Percentiles rank a stretch among this genome's conserved stretches.
Evolutionary conservation across 106 monocot genomes (phyloP).

Genomic region (Dendrobium nobile): DNA sequence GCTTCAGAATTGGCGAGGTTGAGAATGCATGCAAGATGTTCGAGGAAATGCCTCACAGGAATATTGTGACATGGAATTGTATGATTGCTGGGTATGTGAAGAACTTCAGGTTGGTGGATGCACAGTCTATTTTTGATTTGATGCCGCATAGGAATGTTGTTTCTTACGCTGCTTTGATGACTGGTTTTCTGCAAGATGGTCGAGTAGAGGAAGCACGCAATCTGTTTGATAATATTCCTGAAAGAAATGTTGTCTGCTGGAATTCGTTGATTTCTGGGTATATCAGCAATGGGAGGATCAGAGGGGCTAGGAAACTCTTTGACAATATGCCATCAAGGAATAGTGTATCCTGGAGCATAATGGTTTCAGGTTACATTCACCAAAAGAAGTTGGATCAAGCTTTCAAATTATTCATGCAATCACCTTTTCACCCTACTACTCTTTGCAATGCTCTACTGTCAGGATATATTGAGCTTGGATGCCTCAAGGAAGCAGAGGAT

Average conservation of each 20-base stretch:
- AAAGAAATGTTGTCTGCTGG: constrained; percentile 63
- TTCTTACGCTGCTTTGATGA: constrained; percentile 42
- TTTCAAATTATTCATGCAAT: constrained; percentile 30
- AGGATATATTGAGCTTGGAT: constrained; percentile 46
- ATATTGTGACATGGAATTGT: constrained; percentile 63
- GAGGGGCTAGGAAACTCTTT: constrained; percentile 44
- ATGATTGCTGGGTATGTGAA: constrained; percentile 51
- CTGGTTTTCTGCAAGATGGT: constrained; percentile 43
- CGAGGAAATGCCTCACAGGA: constrained; percentile 50
- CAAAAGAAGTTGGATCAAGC: constrained; percentile 38
- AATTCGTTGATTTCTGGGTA: constrained; percentile 64
- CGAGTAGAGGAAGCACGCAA: constrained; percentile 35
- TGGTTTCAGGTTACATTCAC: constrained; percentile 60
- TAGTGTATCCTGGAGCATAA: constrained; percentile 45
- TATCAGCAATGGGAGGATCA: constrained; percentile 24
- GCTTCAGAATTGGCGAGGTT: constrained; percentile 35
- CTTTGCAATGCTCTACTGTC: constrained; percentile 49
- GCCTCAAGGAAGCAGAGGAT: constrained; percentile 27
- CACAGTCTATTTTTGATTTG: constrained; percentile 31
- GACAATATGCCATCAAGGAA: constrained; percentile 54
- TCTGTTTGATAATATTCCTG: constrained; percentile 54
- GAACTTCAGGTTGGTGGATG: constrained; percentile 20
- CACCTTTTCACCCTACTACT: constrained; percentile 14
- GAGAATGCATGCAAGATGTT: constrained; percentile 32
- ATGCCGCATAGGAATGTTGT: constrained; percentile 48